phyloP scores from a whole-genome alignment of 2,329 filamentous ascomycete genomes.

The Nemania abortiva region DNA sequence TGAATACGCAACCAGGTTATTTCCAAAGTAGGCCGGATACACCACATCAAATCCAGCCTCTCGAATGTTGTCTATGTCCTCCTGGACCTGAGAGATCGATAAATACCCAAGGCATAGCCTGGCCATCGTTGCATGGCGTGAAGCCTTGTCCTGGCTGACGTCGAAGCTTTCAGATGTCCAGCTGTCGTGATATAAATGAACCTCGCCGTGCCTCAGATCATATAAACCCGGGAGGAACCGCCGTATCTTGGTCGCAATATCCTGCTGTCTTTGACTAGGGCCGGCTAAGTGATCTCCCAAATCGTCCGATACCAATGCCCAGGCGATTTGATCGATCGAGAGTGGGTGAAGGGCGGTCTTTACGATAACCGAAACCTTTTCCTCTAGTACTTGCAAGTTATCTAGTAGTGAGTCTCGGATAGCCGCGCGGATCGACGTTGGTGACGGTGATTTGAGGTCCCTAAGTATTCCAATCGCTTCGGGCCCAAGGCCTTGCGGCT shows the following conservation, averaged over 20 bases:
- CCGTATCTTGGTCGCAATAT: constrained; percentile 11
- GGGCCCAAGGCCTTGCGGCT: neutral
- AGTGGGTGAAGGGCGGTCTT: constrained; percentile 3
- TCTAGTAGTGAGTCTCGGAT: neutral
- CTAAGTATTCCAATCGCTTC: neutral
- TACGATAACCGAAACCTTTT: constrained; percentile 1
- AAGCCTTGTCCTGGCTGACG: neutral
- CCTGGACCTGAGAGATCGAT: neutral
- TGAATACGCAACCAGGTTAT: constrained; percentile 11
- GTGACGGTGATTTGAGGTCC: neutral
- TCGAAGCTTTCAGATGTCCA: neutral
- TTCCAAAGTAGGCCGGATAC: neutral
- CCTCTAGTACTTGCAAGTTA: neutral
- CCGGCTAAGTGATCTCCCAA: neutral
- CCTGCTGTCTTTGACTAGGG: neutral
- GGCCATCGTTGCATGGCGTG: constrained; percentile 11
- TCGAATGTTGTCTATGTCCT: neutral
- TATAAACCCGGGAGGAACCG: constrained; percentile 11
- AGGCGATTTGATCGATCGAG: constrained; percentile 19
- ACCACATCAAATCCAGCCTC: too few relatives aligned
- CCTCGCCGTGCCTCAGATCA: constrained; percentile 8
- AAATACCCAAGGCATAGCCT: constrained; percentile 9
- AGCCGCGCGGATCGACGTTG: neutral
- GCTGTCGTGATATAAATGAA: constrained; percentile 3
- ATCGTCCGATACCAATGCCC: constrained; percentile 1